Conservation (phyloP, 192 early-diverging fungal genomes). For the Umbelopsis isabellina region DNA sequence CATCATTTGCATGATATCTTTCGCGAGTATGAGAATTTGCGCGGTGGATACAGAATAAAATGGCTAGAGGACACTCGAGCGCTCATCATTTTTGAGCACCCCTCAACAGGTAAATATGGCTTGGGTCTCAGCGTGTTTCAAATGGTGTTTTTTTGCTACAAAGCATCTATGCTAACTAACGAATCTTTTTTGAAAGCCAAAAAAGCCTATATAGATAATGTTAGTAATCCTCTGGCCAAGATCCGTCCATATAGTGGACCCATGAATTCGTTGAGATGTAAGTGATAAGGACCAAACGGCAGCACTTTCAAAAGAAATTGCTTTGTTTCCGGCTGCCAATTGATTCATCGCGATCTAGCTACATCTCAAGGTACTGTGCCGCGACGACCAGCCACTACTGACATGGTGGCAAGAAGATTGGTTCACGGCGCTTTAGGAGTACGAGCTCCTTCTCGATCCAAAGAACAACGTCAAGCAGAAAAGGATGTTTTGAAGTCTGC, state of each 20-base stretch:
- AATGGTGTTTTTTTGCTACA: not conserved
- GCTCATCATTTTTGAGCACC: conserved; percentile 69
- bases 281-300: not conserved
- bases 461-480: conserved; percentile 54
- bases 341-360: not conserved
- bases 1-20: conserved; percentile 72
- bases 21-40: conserved; percentile 56
- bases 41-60: conserved; percentile 72
- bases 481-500: conserved; percentile 45
- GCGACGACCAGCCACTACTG: conserved; percentile 55
- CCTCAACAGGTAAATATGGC: conserved; percentile 54
- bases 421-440: conserved; percentile 78
- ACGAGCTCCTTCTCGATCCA: conserved; percentile 42
- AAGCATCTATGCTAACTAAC: not conserved
- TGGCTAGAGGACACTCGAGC: conserved; percentile 76
- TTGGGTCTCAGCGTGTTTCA: no score
- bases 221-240: conserved; percentile 52
- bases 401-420: conserved; percentile 75
- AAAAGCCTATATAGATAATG: conserved; percentile 61
- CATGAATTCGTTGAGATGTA: conserved; percentile 39
- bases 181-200: conserved; percentile 35
- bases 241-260: conserved; percentile 67
- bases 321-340: not conserved
- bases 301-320: not conserved
- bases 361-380: conserved; percentile 26